Base-by-base conservation (phyloP, 2,329 filamentous ascomycete genomes). In the Raffaelea arxii region DNA sequence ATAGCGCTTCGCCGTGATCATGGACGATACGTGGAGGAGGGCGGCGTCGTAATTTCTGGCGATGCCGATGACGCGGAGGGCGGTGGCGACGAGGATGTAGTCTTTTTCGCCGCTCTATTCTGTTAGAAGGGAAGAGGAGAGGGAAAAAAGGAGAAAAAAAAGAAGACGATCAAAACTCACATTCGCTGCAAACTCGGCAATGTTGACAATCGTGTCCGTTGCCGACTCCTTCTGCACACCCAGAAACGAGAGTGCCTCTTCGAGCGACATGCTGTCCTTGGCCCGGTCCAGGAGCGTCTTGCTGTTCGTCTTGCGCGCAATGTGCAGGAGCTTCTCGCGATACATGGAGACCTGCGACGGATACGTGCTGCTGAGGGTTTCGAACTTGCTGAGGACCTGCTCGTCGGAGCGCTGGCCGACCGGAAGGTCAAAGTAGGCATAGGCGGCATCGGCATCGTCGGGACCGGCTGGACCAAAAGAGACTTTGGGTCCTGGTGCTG, bases 171-270 rank as follows among this genome's bases (percentile, higher is more conserved):
- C n/a, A n/a, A n/a, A 39, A 48, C 47, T 40, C 32, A 54, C 52
- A 16, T 46, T 40, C 21, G 30, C 43, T 4, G 18, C 36, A 27
- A 21, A 49, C 35, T 46, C 42, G 2, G 53, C 56, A 1, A 62
- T 59, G 41, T 58, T 53, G 16, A 54, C 39, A 18, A 57, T 58
- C 51, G 65, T 66, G 4, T 52, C 54, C 3, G 56, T 41, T 4
- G 54, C 52, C 11, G 63, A 63, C 24, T 62, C 60, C 47, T 61
- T 58, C 53, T 70, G 50, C 11, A 59, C 49, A 6, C 52, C 55
- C 12, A 65, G 64, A 54, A 65, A 68, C 41, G 56, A 55, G 18
- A 71, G 66, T 18, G 71, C 63, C 37, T 67, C 59, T 40, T 68
- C 55, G 16, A 72, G 21, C 3, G 40, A 44, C 47, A 56, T 53